A percentile compares a stretch with the other conserved stretches of the same genome.
phyloP scores from a whole-genome alignment of 2,329 filamentous ascomycete genomes.

The Alternaria novae-zelandiae region DNA sequence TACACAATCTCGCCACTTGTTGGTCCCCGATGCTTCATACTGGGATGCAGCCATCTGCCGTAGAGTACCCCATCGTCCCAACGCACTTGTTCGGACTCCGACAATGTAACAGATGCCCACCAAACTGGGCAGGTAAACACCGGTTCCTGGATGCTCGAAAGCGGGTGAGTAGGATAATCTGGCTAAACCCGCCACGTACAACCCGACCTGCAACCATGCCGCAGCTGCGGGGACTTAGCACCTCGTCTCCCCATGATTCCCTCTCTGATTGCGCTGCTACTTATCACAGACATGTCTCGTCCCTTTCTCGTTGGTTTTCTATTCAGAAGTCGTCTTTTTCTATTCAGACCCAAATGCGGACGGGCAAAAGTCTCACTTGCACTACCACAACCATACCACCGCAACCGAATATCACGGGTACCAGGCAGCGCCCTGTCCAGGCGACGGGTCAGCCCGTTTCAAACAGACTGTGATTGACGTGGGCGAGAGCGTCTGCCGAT shows the following conservation, averaged over 20 bases:
- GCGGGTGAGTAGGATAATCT: background rate
- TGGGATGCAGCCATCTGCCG: background rate
- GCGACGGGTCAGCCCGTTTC: conserved; percentile 11
- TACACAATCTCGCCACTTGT: background rate
- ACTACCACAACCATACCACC: conserved; percentile 13
- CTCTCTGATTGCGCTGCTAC: background rate
- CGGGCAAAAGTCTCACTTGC: conserved; percentile 21
- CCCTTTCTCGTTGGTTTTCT: conserved; percentile 16
- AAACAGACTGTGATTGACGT: conserved; percentile 1
- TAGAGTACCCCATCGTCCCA: background rate
- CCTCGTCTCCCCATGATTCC: background rate
- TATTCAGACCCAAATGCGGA: conserved; percentile 45
- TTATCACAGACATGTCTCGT: conserved; percentile 21
- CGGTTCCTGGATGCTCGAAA: background rate
- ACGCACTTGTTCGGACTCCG: background rate
- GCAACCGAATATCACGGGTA: background rate
- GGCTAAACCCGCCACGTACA: conserved; percentile 2
- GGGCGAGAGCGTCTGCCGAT: conserved; percentile 2
- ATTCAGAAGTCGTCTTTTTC: conserved; percentile 32
- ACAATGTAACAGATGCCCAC: background rate
- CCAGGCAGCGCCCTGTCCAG: background rate
- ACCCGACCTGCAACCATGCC: conserved; percentile 2
- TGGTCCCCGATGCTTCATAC: background rate
- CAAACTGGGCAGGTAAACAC: background rate
- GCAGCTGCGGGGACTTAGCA: background rate